phyloP scores from a whole-genome alignment of 352 stramenopile species.

The Peronospora belbahrii region DNA sequence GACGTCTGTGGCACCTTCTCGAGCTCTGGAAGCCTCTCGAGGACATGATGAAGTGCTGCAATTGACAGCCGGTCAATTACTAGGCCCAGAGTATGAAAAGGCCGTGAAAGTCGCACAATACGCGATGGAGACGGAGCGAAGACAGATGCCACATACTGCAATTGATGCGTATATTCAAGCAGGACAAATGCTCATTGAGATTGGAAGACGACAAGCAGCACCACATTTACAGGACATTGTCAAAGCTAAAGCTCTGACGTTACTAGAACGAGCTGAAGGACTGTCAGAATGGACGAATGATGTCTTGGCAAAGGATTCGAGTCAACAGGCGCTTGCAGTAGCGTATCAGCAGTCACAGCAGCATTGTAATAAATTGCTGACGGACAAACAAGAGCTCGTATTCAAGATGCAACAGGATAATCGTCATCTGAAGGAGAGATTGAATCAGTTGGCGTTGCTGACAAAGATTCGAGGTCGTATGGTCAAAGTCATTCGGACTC shows the following conservation, averaged over 20 bases:
- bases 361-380: conserved; percentile 29
- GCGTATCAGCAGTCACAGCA: conserved; percentile 49
- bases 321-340: conserved; percentile 30
- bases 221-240: conserved; percentile 72
- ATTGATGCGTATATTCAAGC: conserved; percentile 69
- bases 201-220: conserved; percentile 49
- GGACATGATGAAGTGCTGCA: conserved; percentile 15
- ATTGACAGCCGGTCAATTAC: conserved; percentile 27
- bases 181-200: conserved; percentile 55
- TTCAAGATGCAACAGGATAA: conserved; percentile 56
- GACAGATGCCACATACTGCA: conserved; percentile 48
- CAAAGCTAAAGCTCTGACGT: conserved; percentile 64
- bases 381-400: conserved; percentile 56
- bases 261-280: conserved; percentile 67
- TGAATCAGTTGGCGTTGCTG: conserved; percentile 57
- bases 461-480: conserved; percentile 50
- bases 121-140: conserved; percentile 63
- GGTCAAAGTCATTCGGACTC: conserved; percentile 36
- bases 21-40: not conserved
- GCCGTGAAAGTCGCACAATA: conserved; percentile 54
- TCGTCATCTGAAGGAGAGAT: conserved; percentile 40
- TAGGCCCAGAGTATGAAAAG: conserved; percentile 54
- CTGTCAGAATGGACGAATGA: conserved; percentile 55
- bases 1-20: not conserved
- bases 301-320: conserved; percentile 29